Evolutionary conservation across 257 asterid species (phyloP), one percentile per base, ranked within the genome.

Genomic region (Solanum pinnatisectum): DNA sequence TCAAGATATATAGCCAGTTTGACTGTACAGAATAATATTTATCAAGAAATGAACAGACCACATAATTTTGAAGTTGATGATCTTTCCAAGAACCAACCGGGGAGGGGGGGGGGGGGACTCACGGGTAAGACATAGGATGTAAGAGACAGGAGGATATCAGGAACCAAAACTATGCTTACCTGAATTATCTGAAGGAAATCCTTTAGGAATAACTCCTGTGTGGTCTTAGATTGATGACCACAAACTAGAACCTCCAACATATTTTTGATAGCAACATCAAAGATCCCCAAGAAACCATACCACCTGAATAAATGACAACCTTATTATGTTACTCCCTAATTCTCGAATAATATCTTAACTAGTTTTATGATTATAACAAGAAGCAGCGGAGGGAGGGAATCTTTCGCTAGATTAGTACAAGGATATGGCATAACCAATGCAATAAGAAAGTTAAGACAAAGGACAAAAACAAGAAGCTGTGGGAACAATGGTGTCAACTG

Each of bases 201-300:
- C 91, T 92, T 92, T 84, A 97, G 92, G 91, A 97, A 97, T 89
- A 95, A 90, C 94, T 97, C 99, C 90, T 97, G 99, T 42, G 94
- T 94, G 42, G 92, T 88, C 92, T 92, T 94, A 78, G 97, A 93
- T 91, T 97, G 99, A 93, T 97, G 99, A 91, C 98, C 94, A 85
- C 99, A 95, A 84, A 93, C 91, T 93, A 97, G 92, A 90, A 97
- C 98, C 93, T 96, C 97, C 87, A 95, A 81, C 92, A 96, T 90
- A 87, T 97, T 98, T 72, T 93, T 94, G 82, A 95, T 91, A 87
- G 98, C 98, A 94, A 95, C 96, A 85, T 95, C 98, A 88, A 89
- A 96, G 93, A 94, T 91, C 88, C 99, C 99, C 91, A 97, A 95
- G 87, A 88, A 86, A 76, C 98, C 99, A 92, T 92, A 97, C 99